Conservation (phyloP, 2,329 filamentous ascomycete genomes). For the Colletotrichum plurivorum region DNA sequence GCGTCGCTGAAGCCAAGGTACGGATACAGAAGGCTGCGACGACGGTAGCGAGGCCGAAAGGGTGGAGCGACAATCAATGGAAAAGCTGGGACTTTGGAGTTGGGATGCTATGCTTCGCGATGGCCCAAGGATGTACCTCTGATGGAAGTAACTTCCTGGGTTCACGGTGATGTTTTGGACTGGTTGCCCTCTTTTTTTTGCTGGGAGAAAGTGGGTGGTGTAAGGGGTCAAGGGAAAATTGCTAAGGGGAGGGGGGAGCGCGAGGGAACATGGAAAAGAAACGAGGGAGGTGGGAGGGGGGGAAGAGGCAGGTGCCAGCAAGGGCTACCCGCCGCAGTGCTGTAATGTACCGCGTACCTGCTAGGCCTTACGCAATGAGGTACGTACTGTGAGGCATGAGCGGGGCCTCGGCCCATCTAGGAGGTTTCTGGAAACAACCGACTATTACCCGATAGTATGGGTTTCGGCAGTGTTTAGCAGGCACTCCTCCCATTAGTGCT, state of each 20-base stretch:
- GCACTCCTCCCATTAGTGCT: neutral
- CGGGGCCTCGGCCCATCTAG: neutral
- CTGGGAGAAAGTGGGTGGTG: slow-evolving; percentile 37
- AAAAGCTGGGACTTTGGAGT: slow-evolving; percentile 24
- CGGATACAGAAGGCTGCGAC: neutral
- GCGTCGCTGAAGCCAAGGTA: slow-evolving; percentile 2
- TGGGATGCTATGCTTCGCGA: slow-evolving; percentile 34
- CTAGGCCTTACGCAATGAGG: neutral
- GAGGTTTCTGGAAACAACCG: slow-evolving; percentile 2
- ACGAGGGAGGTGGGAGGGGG: slow-evolving; percentile 36
- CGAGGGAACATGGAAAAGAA: slow-evolving; percentile 39
- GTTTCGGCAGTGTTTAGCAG: neutral
- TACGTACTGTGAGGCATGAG: too few relatives aligned
- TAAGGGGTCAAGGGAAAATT: slow-evolving; percentile 40
- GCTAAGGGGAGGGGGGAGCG: slow-evolving; percentile 33
- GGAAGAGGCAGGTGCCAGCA: neutral
- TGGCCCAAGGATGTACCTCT: slow-evolving; percentile 52
- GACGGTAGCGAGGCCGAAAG: slow-evolving; percentile 16
- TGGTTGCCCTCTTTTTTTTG: slow-evolving; percentile 52
- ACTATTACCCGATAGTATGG: neutral
- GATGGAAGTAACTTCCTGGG: slow-evolving; percentile 57
- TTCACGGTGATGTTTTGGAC: slow-evolving; percentile 55
- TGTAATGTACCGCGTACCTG: neutral
- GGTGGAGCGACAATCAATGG: neutral
- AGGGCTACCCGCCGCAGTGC: slow-evolving; percentile 1